phyloP scores from a whole-genome alignment of 352 stramenopile genomes.

The Phytophthora multivora region DNA sequence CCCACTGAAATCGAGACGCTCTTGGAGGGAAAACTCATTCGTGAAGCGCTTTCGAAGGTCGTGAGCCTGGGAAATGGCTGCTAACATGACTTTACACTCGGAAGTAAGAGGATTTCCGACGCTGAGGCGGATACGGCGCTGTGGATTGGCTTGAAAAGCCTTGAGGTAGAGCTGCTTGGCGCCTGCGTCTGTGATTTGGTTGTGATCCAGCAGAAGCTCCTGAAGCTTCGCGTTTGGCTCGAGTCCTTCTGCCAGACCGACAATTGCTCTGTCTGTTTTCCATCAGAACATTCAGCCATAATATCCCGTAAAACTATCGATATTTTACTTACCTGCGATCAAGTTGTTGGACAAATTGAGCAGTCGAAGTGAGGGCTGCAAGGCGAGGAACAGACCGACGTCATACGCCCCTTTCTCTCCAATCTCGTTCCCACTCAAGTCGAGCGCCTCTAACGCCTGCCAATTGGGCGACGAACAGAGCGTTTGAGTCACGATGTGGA shows the following conservation, averaged over 20 bases:
- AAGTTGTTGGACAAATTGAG: slow-evolving; percentile 59
- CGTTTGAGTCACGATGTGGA: slow-evolving; percentile 16
- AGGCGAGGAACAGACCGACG: slow-evolving; percentile 47
- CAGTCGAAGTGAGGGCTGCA: slow-evolving; percentile 40
- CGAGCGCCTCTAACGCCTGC: slow-evolving; percentile 44
- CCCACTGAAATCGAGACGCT: slow-evolving; percentile 49
- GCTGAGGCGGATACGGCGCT: slow-evolving; percentile 45
- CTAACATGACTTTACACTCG: slow-evolving; percentile 54
- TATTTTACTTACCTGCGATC: slow-evolving; percentile 45
- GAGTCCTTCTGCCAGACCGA: slow-evolving; percentile 47
- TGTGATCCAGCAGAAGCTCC: slow-evolving; percentile 57
- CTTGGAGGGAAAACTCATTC: slow-evolving; percentile 40
- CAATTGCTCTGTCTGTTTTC: slow-evolving; percentile 44
- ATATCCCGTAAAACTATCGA: not conserved
- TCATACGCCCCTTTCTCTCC: slow-evolving; percentile 39
- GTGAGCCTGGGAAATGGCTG: slow-evolving; percentile 58
- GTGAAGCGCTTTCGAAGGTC: slow-evolving; percentile 60
- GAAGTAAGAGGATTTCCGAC: slow-evolving; percentile 48
- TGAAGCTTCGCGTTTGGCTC: slow-evolving; percentile 47
- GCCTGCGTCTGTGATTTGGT: slow-evolving; percentile 54
- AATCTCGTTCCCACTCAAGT: slow-evolving; percentile 65
- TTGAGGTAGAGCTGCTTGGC: slow-evolving; percentile 57
- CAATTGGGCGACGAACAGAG: slow-evolving; percentile 34
- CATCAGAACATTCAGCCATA: not conserved
- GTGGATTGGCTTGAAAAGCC: slow-evolving; percentile 48